phyloP scores from a whole-genome alignment of 306 rosid species.

The Coriaria nepalensis region DNA sequence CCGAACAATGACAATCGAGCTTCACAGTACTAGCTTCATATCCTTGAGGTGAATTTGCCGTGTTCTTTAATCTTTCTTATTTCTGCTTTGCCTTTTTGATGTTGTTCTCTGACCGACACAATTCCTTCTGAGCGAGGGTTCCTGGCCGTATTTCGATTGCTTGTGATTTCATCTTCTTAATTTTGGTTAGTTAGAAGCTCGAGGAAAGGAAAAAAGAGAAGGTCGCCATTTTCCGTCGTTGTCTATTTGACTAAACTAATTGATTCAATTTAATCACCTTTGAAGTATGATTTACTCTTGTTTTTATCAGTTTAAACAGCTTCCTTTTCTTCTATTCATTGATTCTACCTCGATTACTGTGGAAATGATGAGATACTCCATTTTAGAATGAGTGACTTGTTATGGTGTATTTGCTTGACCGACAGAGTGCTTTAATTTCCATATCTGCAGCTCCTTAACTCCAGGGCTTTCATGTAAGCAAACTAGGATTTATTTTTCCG shows the following conservation, averaged over 20 bases:
- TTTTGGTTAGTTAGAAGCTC: conserved; percentile 12
- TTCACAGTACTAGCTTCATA: conserved; percentile 31
- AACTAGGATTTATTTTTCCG: conserved; percentile 18
- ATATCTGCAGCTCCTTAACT: conserved; percentile 38
- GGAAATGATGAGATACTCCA: too few species aligned
- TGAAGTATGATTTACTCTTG: background rate
- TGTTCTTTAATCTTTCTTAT: background rate
- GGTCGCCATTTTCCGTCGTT: background rate
- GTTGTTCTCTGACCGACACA: too few species aligned
- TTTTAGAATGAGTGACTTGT: background rate
- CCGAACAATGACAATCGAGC: conserved; percentile 52
- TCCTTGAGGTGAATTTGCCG: conserved; percentile 48
- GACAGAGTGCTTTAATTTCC: conserved; percentile 9
- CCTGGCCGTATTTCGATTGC: background rate
- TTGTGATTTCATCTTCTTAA: conserved; percentile 4
- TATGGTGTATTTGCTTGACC: conserved; percentile 5
- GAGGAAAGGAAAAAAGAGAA: background rate
- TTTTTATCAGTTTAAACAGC: background rate
- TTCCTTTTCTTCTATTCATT: too few species aligned
- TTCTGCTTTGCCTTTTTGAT: background rate
- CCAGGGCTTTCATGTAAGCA: conserved; percentile 19
- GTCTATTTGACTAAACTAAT: background rate
- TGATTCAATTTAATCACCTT: background rate
- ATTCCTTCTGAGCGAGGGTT: background rate
- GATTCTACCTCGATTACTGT: too few species aligned